These are phyloP conservation scores for Aethionema arabicum DNA, from an alignment of 345 rosid genomes.

Conservation along the genomic window DNA sequence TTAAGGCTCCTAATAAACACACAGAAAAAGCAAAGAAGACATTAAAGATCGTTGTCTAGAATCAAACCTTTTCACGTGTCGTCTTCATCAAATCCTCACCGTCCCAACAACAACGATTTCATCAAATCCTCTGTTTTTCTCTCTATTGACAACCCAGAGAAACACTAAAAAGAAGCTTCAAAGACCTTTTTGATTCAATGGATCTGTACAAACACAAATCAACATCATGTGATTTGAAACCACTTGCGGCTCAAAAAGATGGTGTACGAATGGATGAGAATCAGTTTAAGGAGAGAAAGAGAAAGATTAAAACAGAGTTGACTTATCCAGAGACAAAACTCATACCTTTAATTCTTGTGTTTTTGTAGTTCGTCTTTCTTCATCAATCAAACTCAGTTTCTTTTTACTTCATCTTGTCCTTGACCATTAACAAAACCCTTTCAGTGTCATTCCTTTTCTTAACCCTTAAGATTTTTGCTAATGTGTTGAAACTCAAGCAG, in stretches of 20 bases:
- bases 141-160: constrained; percentile 28
- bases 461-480: not conserved
- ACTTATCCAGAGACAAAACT: constrained; percentile 14
- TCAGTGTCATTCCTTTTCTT: constrained; percentile 26
- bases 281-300: constrained; percentile 20
- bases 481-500: constrained; percentile 23
- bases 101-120: constrained; percentile 32
- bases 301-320: constrained; percentile 32
- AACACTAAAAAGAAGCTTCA: constrained; percentile 24
- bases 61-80: constrained; percentile 41
- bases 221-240: constrained; percentile 38
- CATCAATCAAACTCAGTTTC: constrained; percentile 28
- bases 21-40: constrained; percentile 23
- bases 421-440: constrained; percentile 16
- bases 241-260: constrained; percentile 26
- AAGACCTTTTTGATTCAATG: constrained; percentile 21
- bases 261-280: constrained; percentile 11
- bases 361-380: constrained; percentile 18
- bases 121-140: constrained; percentile 26
- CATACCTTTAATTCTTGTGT: constrained; percentile 19
- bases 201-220: constrained; percentile 31
- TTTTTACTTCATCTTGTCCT: not conserved
- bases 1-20: constrained; percentile 27
- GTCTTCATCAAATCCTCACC: constrained; percentile 44
- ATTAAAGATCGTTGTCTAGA: constrained; percentile 32